A percentile compares a stretch with the other conserved stretches of the same genome.
phyloP scores from a whole-genome alignment of 805 yeast species.

The Scheffersomyces stipitis region DNA sequence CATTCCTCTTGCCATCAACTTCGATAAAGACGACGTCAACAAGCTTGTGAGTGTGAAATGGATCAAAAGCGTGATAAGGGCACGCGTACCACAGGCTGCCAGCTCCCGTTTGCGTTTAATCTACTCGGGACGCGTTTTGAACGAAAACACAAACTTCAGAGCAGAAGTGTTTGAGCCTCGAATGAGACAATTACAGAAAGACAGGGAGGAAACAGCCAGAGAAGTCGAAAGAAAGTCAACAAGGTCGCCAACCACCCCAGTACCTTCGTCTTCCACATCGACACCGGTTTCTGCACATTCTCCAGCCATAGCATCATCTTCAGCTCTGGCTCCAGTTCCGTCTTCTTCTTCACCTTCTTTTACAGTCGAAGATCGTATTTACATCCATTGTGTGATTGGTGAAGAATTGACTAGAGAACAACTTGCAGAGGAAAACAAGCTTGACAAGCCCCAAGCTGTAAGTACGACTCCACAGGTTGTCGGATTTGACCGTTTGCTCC shows the following conservation, averaged over 20 bases:
- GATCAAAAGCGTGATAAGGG: conserved; percentile 31
- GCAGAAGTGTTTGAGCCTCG: conserved; percentile 45
- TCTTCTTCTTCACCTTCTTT: no score
- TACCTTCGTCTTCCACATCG: not conserved
- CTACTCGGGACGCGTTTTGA: conserved; percentile 65
- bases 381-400: conserved; percentile 79
- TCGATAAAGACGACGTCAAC: conserved; percentile 30
- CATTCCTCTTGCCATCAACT: conserved; percentile 27
- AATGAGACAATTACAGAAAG: conserved; percentile 13
- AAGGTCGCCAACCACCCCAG: no score
- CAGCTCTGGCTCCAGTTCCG: no score
- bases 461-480: conserved; percentile 65
- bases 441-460: conserved; percentile 53
- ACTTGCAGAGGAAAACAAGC: conserved; percentile 55
- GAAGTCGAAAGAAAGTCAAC: no score
- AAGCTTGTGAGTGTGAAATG: conserved; percentile 28
- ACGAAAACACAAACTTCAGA: conserved; percentile 54
- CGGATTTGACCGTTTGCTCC: conserved; percentile 81
- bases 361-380: conserved; percentile 44
- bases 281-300: not conserved
- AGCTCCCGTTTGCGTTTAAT: conserved; percentile 62
- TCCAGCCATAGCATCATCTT: no score
- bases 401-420: conserved; percentile 56
- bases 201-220: conserved; percentile 3
- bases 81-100: conserved; percentile 17